Evolutionary conservation across 352 stramenopile species (phyloP), one percentile per base, ranked within the genome.

Genomic region (Phytophthora brassicae): DNA sequence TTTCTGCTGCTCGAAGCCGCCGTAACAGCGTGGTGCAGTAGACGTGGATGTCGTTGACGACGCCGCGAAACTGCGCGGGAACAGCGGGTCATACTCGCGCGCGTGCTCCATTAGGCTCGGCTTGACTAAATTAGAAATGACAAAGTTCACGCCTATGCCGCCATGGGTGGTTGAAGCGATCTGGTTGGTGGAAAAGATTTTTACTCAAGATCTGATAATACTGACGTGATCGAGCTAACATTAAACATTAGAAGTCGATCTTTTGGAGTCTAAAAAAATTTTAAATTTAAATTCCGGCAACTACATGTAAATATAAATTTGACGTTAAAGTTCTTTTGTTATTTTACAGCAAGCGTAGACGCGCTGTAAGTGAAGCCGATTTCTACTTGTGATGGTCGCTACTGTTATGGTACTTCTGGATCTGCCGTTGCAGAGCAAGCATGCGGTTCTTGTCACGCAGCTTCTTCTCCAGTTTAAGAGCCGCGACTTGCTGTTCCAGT

Each of bases 1-100:
- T 66, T 94, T 94, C 57, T 94, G 83, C 35, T 89, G 76, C 68
- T 88, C 82, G 44, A 94, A 89, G 49, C 83, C 81, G 49, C 78
- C 79, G 68, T 92, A 91, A 23, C 64, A 74, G 46, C 61, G 72
- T 20, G 73, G 70, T 42, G 72, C 68, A 1, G 72, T 74, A 55
- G 64, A 72, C 29, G 65, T 73, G 26, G 72, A 75, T 6, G 70
- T 66, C 13, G 68, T 70, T 46, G 72, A 70, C 2, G 67, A 74
- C n/a, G 54, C 60, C 29, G 65, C 68, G 52, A 64, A 68, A 53
- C 55, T 75, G 48, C 70, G 63, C 44, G 60, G 56, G 45, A 77
- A 69, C 22, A 80, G 60, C 46, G 72, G 68, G 28, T 80, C 72
- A 51, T 66, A 74, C 55, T 79, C 71, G 31, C 64, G 59, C 5